These are phyloP conservation scores for Alternaria brassicae DNA, from an alignment of 2,329 filamentous ascomycete genomes.

Conservation along the genomic window DNA sequence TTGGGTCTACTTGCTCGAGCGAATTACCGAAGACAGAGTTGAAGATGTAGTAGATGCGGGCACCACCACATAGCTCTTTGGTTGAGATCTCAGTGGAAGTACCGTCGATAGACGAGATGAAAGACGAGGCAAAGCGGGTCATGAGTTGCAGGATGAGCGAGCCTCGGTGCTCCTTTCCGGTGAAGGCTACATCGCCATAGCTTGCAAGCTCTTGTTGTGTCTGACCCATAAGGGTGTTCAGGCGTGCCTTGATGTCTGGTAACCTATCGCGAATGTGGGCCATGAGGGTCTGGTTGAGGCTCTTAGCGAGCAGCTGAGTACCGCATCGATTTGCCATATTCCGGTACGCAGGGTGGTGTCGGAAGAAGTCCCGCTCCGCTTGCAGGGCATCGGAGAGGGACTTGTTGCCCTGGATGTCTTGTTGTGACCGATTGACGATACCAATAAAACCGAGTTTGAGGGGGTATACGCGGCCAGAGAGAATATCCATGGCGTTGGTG, in stretches of 20 bases:
- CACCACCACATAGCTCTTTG: constrained; percentile 94
- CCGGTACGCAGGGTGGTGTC: constrained; percentile 93
- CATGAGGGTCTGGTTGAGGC: constrained; percentile 94
- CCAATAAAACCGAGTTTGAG: constrained; percentile 97
- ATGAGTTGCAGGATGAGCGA: constrained; percentile 95
- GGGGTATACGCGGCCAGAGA: constrained; percentile 96
- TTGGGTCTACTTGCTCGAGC: constrained; percentile 94
- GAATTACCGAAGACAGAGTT: constrained; percentile 98
- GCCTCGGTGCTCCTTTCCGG: constrained; percentile 93
- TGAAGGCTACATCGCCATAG: constrained; percentile 97
- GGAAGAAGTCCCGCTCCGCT: constrained; percentile 93
- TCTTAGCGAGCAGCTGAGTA: constrained; percentile 93
- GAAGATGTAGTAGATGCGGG: constrained; percentile 98
- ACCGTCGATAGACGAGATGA: constrained; percentile 98
- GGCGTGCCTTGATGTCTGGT: constrained; percentile 95
- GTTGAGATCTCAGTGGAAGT: constrained; percentile 98
- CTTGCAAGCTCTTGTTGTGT: constrained; percentile 98
- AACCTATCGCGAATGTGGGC: constrained; percentile 92
- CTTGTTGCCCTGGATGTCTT: constrained; percentile 96
- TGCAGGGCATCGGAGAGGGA: constrained; percentile 90
- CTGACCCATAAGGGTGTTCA: constrained; percentile 99
- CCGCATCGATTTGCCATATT: constrained; percentile 95
- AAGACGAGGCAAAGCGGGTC: constrained; percentile 97
- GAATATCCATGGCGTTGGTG: constrained; percentile 95
- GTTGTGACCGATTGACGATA: constrained; percentile 96